These are phyloP conservation scores for Salvia splendens DNA, from an alignment of 257 asterid species.

Conservation along the genomic window DNA sequence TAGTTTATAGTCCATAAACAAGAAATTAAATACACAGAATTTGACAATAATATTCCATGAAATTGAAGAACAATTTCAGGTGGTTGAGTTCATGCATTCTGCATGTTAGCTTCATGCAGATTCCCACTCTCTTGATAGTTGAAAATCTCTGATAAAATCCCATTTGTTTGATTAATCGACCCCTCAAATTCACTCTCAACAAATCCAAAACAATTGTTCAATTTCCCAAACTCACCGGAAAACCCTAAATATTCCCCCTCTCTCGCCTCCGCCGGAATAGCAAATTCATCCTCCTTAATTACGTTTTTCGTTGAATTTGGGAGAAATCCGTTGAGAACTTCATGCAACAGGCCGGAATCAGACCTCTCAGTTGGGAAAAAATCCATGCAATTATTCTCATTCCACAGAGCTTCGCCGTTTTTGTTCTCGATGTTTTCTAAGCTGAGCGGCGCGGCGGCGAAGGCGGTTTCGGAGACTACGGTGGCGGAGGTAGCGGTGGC, in stretches of 20 bases:
- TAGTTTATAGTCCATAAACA: background rate
- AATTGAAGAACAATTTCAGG: background rate
- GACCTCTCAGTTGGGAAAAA: conserved; percentile 54
- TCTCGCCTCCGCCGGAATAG: background rate
- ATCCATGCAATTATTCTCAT: conserved; percentile 41
- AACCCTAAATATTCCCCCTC: conserved; percentile 8
- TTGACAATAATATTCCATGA: background rate
- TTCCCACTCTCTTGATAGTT: conserved; percentile 39
- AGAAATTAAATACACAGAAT: conserved; percentile 7
- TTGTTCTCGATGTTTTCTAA: conserved; percentile 3
- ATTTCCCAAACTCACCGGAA: conserved; percentile 15
- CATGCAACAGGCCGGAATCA: conserved; percentile 45
- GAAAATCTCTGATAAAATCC: conserved; percentile 36
- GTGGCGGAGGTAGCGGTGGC: background rate
- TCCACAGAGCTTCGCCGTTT: background rate
- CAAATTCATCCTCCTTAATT: background rate
- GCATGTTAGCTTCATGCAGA: conserved; percentile 32
- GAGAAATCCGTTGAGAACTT: conserved; percentile 41
- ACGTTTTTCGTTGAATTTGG: conserved; percentile 28
- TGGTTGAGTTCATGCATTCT: conserved; percentile 27
- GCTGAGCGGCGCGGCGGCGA: background rate
- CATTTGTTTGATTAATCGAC: conserved; percentile 14
- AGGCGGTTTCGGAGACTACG: background rate
- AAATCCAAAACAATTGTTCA: conserved; percentile 22
- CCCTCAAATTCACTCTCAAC: conserved; percentile 18